Evolutionary conservation across 257 asterid genomes (phyloP).

Genomic region (Solanum pennellii): DNA sequence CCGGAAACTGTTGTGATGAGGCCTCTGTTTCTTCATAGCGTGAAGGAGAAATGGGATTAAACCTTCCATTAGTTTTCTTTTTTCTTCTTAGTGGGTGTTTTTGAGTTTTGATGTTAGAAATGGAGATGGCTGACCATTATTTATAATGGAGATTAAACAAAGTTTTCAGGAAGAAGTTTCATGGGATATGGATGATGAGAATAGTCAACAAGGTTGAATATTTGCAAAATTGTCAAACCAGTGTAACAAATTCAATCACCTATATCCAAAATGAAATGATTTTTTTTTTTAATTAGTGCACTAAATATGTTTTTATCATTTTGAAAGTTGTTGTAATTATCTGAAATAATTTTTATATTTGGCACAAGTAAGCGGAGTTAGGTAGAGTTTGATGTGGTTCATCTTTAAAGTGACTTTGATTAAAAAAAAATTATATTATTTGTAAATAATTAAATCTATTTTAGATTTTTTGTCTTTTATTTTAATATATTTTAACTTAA

Average conservation of each 20-base stretch:
- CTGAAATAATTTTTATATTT: no score
- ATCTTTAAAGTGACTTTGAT: no score
- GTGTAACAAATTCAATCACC: neutral
- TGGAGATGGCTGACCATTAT: neutral
- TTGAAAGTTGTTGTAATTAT: neutral
- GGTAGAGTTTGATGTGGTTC: no score
- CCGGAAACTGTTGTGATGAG: constrained; percentile 21
- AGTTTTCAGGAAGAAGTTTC: neutral
- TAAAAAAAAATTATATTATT: no score
- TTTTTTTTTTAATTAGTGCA: neutral
- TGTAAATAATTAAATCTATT: no score
- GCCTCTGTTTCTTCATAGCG: constrained; percentile 45
- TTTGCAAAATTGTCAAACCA: neutral
- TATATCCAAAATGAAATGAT: neutral
- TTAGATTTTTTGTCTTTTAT: no score
- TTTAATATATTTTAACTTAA: no score
- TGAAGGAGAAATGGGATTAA: constrained; percentile 49
- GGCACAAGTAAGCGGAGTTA: no score
- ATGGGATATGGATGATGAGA: neutral
- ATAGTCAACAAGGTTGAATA: neutral
- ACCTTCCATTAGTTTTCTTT: constrained; percentile 43
- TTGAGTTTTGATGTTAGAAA: neutral
- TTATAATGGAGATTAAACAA: neutral
- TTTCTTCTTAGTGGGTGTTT: neutral
- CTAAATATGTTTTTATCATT: neutral